Evolutionary conservation across 73 alveolate genomes (phyloP).

Genomic region (Stentor coeruleus): DNA sequence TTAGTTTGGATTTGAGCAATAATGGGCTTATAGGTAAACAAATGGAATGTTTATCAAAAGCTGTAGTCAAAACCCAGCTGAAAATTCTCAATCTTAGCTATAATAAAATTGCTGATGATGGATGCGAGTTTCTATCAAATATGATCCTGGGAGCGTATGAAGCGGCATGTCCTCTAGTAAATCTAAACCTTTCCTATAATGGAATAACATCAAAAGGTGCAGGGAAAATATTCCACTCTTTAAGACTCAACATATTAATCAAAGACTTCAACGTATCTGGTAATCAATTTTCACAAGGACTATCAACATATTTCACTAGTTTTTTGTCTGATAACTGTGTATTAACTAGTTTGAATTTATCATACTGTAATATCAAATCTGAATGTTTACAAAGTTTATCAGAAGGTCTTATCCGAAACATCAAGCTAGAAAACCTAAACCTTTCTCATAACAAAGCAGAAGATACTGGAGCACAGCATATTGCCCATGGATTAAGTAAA

Average conservation of each 20-base stretch:
- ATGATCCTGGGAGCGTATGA: neutral
- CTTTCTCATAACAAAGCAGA: neutral
- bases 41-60: neutral
- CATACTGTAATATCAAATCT: neutral
- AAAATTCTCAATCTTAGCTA: neutral
- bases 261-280: neutral
- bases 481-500: neutral
- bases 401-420: conserved; percentile 11
- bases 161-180: neutral
- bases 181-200: neutral
- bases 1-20: conserved; percentile 30
- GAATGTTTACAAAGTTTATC: neutral
- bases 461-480: neutral
- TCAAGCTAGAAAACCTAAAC: neutral
- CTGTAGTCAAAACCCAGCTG: neutral
- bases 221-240: neutral
- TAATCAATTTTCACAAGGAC: neutral
- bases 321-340: neutral
- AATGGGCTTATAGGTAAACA: conserved; percentile 33
- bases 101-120: neutral
- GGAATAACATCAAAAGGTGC: conserved; percentile 4
- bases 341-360: neutral
- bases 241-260: neutral
- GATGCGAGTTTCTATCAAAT: neutral
- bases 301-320: neutral